Percentiles rank a stretch among this genome's conserved stretches.
These are phyloP conservation scores for Obelidium mucronatum DNA, from an alignment of 192 early-diverging fungal species.

Conservation along the genomic window DNA sequence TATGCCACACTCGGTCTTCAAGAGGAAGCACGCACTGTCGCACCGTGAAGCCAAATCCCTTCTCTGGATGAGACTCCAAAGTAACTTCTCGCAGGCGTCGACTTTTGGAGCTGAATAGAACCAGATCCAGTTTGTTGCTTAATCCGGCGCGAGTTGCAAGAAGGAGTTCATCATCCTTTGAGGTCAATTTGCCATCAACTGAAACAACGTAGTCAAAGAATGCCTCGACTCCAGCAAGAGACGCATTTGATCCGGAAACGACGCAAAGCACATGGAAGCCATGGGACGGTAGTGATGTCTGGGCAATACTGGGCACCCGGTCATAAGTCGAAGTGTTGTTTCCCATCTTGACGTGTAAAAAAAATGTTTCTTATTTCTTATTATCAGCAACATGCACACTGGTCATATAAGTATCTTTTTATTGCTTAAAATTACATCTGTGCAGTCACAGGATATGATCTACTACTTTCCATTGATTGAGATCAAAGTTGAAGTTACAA, in stretches of 20 bases:
- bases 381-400: too few species aligned
- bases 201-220: constrained; percentile 33
- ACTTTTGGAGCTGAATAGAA: constrained; percentile 8
- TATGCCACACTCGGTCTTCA: constrained; percentile 26
- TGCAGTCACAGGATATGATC: too few species aligned
- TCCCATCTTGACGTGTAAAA: background rate
- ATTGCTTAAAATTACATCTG: too few species aligned
- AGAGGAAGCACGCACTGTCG: background rate
- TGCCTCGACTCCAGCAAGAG: background rate
- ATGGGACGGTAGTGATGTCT: background rate
- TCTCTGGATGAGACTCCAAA: background rate
- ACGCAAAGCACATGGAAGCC: constrained; percentile 22
- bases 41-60: constrained; percentile 15
- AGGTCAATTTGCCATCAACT: background rate
- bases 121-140: background rate
- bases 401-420: too few species aligned
- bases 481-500: too few species aligned
- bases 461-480: too few species aligned
- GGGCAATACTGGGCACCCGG: background rate
- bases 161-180: background rate
- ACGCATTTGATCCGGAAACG: background rate
- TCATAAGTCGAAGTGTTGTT: constrained; percentile 1
- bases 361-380: background rate
- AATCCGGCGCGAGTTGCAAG: background rate
- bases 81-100: background rate